Evolutionary conservation across 2,329 filamentous ascomycete genomes (phyloP), one percentile per base, ranked within the genome.

Genomic region (Scleromitrula shiraiana): DNA sequence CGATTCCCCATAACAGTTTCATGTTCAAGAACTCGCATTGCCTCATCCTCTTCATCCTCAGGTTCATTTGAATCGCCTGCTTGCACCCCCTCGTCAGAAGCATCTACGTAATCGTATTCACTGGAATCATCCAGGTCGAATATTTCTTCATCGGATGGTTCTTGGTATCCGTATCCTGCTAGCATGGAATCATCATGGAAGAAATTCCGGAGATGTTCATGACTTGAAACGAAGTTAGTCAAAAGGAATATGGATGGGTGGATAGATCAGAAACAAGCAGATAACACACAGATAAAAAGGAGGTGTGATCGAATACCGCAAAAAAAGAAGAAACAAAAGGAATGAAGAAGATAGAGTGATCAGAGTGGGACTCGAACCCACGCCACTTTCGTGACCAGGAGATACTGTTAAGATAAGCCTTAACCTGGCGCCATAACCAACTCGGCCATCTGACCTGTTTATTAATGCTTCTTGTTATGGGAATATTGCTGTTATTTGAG

Each of bases 281-380:
- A n/a, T n/a, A n/a, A n/a, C n/a, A n/a, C n/a, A n/a, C n/a, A n/a
- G n/a, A n/a, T n/a, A n/a, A n/a, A n/a, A n/a, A n/a, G n/a, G n/a
- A n/a, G n/a, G n/a, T n/a, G n/a, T n/a, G n/a, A n/a, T n/a, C n/a
- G n/a, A n/a, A n/a, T n/a, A n/a, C n/a, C n/a, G n/a, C n/a, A n/a
- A n/a, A n/a, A n/a, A n/a, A n/a, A n/a, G n/a, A n/a, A n/a, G n/a
- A n/a, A n/a, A n/a, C n/a, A n/a, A n/a, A n/a, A n/a, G n/a, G n/a
- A n/a, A n/a, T n/a, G n/a, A n/a, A n/a, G n/a, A n/a, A n/a, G n/a
- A n/a, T n/a, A n/a, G n/a, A n/a, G n/a, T 63, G 60, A 65, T 60
- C 60, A 62, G 60, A 62, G 61, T 64, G 62, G 62, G 63, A 65
- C 62, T 64, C 62, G 64, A 66, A 66, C 64, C 62, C 64, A 64